Conservation (phyloP, 202 grass and related monocot genomes). For the Dendrocalamus latiflorus region DNA sequence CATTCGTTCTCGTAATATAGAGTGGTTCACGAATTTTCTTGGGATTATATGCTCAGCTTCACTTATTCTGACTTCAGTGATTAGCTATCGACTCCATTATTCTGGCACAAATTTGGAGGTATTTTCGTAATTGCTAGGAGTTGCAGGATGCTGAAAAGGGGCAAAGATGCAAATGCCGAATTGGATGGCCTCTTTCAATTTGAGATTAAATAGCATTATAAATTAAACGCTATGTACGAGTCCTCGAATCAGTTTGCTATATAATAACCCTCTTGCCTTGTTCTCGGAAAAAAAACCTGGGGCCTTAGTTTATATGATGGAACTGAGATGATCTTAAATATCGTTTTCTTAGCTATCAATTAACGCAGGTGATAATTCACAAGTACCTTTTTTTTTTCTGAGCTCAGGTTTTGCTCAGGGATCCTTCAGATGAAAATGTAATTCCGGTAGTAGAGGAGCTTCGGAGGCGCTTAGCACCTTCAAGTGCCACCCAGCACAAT, state of each 20-base stretch:
- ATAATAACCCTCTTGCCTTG: neutral
- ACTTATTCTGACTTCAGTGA: neutral
- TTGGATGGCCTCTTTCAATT: neutral
- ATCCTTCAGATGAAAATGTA: slow-evolving; percentile 84
- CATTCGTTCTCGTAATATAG: neutral
- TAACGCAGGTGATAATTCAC: neutral
- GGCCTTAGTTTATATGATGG: neutral
- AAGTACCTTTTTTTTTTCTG: neutral
- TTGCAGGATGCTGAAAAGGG: neutral
- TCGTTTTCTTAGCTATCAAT: neutral
- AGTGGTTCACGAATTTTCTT: neutral
- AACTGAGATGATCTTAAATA: slow-evolving; percentile 3
- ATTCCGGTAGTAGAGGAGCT: slow-evolving; percentile 87
- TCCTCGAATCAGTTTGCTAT: neutral
- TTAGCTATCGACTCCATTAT: neutral
- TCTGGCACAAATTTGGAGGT: neutral
- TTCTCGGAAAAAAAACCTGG: too few species aligned
- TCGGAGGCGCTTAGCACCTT: slow-evolving; percentile 53
- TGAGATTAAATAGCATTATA: neutral
- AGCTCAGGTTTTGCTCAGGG: slow-evolving; percentile 83
- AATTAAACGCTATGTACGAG: neutral
- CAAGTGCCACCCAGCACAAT: slow-evolving; percentile 39
- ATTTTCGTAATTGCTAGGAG: neutral
- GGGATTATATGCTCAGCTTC: neutral
- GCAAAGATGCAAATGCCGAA: neutral